Base-by-base conservation (phyloP, 371 early-diverging fungal genomes). In the Mortierella sp. region DNA sequence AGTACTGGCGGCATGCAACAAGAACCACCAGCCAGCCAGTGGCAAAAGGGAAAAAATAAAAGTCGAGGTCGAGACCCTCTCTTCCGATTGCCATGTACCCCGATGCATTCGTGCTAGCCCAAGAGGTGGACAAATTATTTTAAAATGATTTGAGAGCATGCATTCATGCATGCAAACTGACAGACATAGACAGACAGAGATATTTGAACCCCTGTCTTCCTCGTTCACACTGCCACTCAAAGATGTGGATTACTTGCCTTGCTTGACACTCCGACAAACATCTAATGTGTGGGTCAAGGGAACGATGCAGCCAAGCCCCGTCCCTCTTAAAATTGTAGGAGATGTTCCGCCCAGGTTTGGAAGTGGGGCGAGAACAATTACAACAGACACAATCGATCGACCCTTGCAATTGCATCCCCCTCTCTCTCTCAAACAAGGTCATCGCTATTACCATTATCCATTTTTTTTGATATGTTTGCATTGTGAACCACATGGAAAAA, bases 321-420 rank as follows among this genome's bases (percentile, higher is more conserved):
- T 63, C 63, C 63, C 34, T 63, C 19, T 16, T 9, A 63, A 63
- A 31, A 34, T 19, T 19, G 5, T 13, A 19, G 1, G 42, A 1
- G 42, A 38, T 38, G 42, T 38, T 1, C 42, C 42, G 5, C 42
- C 42, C 42, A 38, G 42, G 42, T 38, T 38, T 38, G 1, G 42
- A 38, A 38, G 42, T 38, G 5, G 42, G 42, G 42, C 42, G 42
- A 38, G 42, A 38, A 38, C 42, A 38, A 38, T 38, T 38, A 38
- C 42, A 38, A 38, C 42, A 38, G 42, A 38, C 42, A 38, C 42
- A 38, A 38, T 38, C 42, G 42, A 38, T 38, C 42, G 42, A 3
- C 42, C 42, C 42, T 54, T 74, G 79, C 54, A 80, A 1, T 54
- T 74, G 79, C 54, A 80, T 80, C 57, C 80, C 9, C 8, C 9